Percentiles rank a stretch among this genome's conserved stretches.
phyloP scores from a whole-genome alignment of 305 asterid genomes.

The Rubia occidens region DNA sequence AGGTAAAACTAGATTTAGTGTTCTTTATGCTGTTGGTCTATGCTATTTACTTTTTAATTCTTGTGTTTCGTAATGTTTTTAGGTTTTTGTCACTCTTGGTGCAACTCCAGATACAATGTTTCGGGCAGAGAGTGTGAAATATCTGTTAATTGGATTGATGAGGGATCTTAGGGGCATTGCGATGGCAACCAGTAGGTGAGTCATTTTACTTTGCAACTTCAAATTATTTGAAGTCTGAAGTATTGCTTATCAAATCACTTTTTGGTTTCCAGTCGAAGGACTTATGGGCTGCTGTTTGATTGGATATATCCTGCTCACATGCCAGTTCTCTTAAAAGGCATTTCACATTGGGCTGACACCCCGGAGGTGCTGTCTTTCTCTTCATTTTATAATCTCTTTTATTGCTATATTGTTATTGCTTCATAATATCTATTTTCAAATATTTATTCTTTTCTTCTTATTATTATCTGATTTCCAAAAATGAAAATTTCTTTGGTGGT shows the following conservation, averaged over 20 bases:
- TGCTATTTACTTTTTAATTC: background rate
- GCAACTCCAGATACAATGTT: slow-evolving; percentile 72
- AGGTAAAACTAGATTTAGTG: background rate
- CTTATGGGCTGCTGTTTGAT: slow-evolving; percentile 81
- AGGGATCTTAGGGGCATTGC: slow-evolving; percentile 94
- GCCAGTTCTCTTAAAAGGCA: slow-evolving; percentile 76
- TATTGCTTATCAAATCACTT: slow-evolving; percentile 1
- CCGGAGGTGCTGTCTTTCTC: slow-evolving; percentile 54
- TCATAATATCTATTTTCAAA: background rate
- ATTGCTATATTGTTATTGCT: background rate
- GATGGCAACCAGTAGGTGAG: slow-evolving; percentile 90
- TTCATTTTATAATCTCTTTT: background rate
- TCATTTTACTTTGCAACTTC: background rate
- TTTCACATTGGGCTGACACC: slow-evolving; percentile 88
- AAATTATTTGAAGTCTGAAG: background rate
- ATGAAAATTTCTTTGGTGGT: background rate
- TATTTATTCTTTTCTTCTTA: background rate
- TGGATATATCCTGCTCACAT: slow-evolving; percentile 97
- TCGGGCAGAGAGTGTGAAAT: slow-evolving; percentile 76
- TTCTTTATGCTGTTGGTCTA: slow-evolving; percentile 14
- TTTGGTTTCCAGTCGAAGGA: slow-evolving; percentile 67
- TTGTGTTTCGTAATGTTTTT: slow-evolving; percentile 16
- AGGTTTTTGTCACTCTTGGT: slow-evolving; percentile 73
- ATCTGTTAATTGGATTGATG: slow-evolving; percentile 86
- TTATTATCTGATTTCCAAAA: background rate